Evolutionary conservation across 306 rosid genomes (phyloP).

Genomic region (Mimosa bimucronata): DNA sequence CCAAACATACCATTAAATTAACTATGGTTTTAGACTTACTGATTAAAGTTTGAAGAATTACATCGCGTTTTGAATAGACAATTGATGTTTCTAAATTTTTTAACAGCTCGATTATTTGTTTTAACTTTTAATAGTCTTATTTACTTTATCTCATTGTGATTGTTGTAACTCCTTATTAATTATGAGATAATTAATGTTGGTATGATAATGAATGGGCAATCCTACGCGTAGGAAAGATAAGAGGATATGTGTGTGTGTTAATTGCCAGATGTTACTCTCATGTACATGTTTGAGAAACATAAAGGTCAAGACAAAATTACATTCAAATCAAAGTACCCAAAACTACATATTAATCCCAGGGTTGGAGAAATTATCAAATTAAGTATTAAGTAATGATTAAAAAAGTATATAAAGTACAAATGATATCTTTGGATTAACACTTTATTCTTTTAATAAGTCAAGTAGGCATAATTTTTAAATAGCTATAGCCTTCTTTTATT

Average conservation of each 20-base stretch:
- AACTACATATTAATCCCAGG: neutral
- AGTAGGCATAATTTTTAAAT: neutral
- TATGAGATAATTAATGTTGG: slow-evolving; percentile 12
- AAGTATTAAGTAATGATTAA: neutral
- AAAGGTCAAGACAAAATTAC: neutral
- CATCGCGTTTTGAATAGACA: no score
- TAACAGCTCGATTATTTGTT: no score
- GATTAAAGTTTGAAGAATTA: no score
- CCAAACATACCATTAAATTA: no score
- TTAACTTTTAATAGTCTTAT: neutral
- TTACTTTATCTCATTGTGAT: neutral
- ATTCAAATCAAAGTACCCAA: neutral
- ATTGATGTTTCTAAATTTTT: no score
- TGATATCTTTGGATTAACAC: neutral
- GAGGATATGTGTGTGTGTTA: neutral
- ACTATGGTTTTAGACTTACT: neutral
- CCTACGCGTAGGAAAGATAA: neutral
- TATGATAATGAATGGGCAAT: neutral
- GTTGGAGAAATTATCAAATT: neutral
- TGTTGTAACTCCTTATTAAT: neutral
- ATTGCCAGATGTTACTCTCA: slow-evolving; percentile 17
- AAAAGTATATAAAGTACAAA: neutral
- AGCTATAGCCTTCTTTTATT: neutral
- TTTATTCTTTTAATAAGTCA: neutral
- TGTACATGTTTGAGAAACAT: slow-evolving; percentile 26